Base-by-base conservation (phyloP, 768 basidiomycete species). In the Hortiboletus campestris region DNA sequence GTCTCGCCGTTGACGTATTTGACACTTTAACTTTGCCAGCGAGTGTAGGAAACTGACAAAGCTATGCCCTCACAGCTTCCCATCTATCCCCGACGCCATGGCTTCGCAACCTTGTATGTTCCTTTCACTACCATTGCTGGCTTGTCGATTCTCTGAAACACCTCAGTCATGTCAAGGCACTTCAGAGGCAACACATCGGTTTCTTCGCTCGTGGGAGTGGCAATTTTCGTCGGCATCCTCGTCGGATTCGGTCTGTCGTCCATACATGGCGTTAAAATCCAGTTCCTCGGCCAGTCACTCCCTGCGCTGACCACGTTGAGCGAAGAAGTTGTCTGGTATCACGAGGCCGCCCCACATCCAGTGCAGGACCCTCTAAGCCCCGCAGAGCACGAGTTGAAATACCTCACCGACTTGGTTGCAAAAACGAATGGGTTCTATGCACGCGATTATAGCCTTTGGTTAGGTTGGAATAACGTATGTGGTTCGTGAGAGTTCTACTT, bases 391-490 rank as follows among this genome's bases (percentile, higher is more conserved):
- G 67, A 69, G n/a, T 22, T 74, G 32, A 59, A 74, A 35, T 61
- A 69, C 34, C 62, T 79, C 25, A 39, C 60, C 32, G 61, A 65
- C 19, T 65, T 79, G 52, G 75, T 79, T 0, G 56, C 66, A 13
- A 66, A 61, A 40, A 80, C 79, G 6, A 67, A 76, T 2, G 78
- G 78, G 3, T 80, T 72, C 55, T 79, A 76, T 54, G 73, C 71
- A 4, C 73, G 80, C 41, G 78, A 80, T 40, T 80, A 71, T 56
- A 78, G 75, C 57, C 65, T 79, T 8, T 78, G 77, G 58, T 64
- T 80, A n/a, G 80, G 78, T 14, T 80, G 76, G 76, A 80, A 80
- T 50, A 80, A 80, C 55, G 78, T 80, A 41, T 25, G 56, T 54
- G 8, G 19, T 19, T 12, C 47, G 1, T 36, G 6, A 14, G 2